Evolutionary conservation across 106 monocot species (phyloP), one percentile per base, ranked within the genome.

Genomic region (Apostasia shenzhenica): DNA sequence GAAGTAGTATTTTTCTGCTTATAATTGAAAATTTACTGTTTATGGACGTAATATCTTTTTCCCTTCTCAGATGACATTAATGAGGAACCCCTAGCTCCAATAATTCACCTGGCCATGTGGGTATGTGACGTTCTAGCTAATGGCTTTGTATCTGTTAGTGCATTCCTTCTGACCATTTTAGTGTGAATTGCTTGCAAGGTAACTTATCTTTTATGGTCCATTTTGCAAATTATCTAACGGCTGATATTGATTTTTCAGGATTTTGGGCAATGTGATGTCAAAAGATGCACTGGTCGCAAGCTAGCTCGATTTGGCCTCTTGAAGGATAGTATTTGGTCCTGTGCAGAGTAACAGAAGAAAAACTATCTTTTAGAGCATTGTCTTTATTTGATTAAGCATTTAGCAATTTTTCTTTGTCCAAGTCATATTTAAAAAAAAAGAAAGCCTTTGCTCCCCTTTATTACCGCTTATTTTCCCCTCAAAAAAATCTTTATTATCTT

Each of bases 51-150:
- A 14, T 38, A 54, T 2, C 53, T 14, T 71, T 42, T 37, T 38
- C 59, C 48, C 67, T 45, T 74, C 75, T 66, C 78, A 86, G 88
- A 85, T 70, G 95, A 86, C 60, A 66, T 6, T 69, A 50, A 70
- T 37, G 81, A 81, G 55, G 89, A 87, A 70, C 6, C 54, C 48
- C 67, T 65, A 8, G 75, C 63, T 77, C 78, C 78, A 51, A 83
- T 56, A 73, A 77, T 97, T 75, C 86, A 92, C 54, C 95, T 97
- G 54, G 92, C 92, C 56, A 97, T 97, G 95, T 97, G 95, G 95
- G 92, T 97, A 81, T 54, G 95, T 84, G 13, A 50, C 13, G 41
- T 58, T 41, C 42, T 8, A 66, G 61, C 41, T 52, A 48, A 37
- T 39, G 3, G 26, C 42, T 72, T 43, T 26, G 47, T 14, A 43